Base-by-base conservation (phyloP, 495 filamentous ascomycete genomes). In the Platismatia glauca region DNA sequence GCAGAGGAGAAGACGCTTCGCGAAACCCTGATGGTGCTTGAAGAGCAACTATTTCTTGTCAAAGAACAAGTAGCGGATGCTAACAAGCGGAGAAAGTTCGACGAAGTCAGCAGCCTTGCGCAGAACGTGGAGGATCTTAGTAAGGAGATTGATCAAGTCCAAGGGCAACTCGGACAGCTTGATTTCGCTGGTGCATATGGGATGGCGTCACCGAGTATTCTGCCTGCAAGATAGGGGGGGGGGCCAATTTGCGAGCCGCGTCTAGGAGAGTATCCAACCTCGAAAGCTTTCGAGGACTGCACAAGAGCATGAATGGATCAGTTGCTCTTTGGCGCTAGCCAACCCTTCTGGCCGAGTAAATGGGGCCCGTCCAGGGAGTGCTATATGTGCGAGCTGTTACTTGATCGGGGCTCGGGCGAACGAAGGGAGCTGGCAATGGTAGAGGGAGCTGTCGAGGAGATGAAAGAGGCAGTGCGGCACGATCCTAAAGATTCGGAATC, bases 31-130 rank as follows among this genome's bases (percentile, higher is more conserved):
- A 90, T 96, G 48, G 89, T 98, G 29, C 78, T 98, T 0, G 94
- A 97, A 75, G 94, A 98, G 71, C 94, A 98, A 73, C 84, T 84
- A 70, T 97, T 96, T 70, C 82, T 97, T 69, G 91, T 98, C 0
- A 81, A 84, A 22, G 87, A 89, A 66, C 97, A 97, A 91, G 81
- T 97, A 55, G 84, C 79, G 8, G 86, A 88, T 55, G 93, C 94
- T 5, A 88, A 86, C 58, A 88, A 85, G 63, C 81, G 86, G 39
- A 80, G 94, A 59, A 86, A 87, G 66, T 96, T 96, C 63, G 94
- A 98, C 71, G 94, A 98, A 71, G 90, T 95, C 3, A 81, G 81
- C 61, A 87, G 86, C 34, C 75, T 98, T 60, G 83, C 84, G 24
- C 78, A 84, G 69, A 98, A 96, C 71, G 70, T 93, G 34, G 88